Conservation (phyloP, 306 rosid species). For the Lathyrus sativus region DNA sequence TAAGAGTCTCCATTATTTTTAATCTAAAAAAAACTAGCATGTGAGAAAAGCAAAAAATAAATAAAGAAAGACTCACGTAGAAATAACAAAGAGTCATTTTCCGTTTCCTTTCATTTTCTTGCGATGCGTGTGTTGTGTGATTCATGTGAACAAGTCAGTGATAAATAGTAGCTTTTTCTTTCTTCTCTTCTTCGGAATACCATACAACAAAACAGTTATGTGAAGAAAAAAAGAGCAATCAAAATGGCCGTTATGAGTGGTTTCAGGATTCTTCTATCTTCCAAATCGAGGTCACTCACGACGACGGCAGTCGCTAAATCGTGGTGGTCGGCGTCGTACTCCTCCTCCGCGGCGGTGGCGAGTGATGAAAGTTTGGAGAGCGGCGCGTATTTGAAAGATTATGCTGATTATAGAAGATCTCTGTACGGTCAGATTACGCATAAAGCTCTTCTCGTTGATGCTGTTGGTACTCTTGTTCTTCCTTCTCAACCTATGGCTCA, state of each 20-base stretch:
- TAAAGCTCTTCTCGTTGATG: constrained; percentile 91
- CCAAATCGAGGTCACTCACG: constrained; percentile 13
- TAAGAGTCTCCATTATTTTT: background rate
- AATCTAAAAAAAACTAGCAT: too few relatives aligned
- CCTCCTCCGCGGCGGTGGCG: constrained; percentile 38
- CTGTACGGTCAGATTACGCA: constrained; percentile 84
- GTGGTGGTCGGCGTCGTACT: constrained; percentile 32
- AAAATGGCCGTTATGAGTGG: constrained; percentile 54
- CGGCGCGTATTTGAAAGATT: constrained; percentile 64
- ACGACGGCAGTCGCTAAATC: background rate
- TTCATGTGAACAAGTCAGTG: background rate
- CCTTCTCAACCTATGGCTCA: constrained; percentile 99
- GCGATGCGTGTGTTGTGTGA: background rate
- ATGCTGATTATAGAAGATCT: constrained; percentile 80
- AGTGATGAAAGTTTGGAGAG: constrained; percentile 25
- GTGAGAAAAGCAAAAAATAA: background rate
- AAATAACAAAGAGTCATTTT: background rate
- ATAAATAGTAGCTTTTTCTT: background rate
- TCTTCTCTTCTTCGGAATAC: too few relatives aligned
- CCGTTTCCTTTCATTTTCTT: background rate
- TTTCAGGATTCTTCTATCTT: constrained; percentile 39
- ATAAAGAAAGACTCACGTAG: background rate
- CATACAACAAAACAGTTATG: constrained; percentile 35
- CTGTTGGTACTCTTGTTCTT: constrained; percentile 88
- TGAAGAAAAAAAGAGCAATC: constrained; percentile 21